Base-by-base conservation (phyloP, 352 stramenopile genomes). In the Globisporangium orthogonon region DNA sequence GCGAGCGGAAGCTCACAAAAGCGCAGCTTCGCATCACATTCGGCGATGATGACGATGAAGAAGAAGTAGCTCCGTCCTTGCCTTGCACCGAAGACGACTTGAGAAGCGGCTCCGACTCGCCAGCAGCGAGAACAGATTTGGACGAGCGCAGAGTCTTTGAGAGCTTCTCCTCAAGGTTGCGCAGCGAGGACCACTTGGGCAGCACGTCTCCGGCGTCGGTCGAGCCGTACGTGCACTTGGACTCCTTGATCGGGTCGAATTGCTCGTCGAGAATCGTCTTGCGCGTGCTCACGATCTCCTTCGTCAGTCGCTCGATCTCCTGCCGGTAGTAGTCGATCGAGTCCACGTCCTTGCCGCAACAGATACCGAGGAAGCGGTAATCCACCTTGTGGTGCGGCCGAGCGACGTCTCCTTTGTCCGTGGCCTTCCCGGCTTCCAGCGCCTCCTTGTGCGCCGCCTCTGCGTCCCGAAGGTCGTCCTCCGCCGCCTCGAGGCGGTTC, bases 1-100 rank as follows among this genome's bases (percentile, higher is more conserved):
- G 78, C n/a, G 65, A 78, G 17, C 63, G 63, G 54, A 91, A 90
- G n/a, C 70, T 82, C 11, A 92, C 73, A 56, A 92, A 90, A 11
- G 77, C 82, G 29, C 67, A 75, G 54, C 70, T 78, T 28, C 74
- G 76, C 71, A 89, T 88, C n/a, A 89, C 63, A 35, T 76, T 76
- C 43, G 30, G 69, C 52, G 11, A 78, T 47, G 41, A 58, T 60
- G n/a, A 45, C 40, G 40, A 45, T 69, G 43, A 64, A 54, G 14
- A 72, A 5, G 44, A 50, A 9, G 44, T 18, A 59, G 43, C 66
- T 44, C n/a, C 58, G 65, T 30, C 79, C 48, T 41, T 66, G 70
- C 39, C 48, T 46, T 29, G 35, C 35, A 50, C 50, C 4, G 50
- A 56, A n/a, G 53, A 44, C 28, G 28, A 23, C 35, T 58, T 54